Base-by-base conservation (phyloP, 495 filamentous ascomycete species). In the Tuber melanosporum region DNA sequence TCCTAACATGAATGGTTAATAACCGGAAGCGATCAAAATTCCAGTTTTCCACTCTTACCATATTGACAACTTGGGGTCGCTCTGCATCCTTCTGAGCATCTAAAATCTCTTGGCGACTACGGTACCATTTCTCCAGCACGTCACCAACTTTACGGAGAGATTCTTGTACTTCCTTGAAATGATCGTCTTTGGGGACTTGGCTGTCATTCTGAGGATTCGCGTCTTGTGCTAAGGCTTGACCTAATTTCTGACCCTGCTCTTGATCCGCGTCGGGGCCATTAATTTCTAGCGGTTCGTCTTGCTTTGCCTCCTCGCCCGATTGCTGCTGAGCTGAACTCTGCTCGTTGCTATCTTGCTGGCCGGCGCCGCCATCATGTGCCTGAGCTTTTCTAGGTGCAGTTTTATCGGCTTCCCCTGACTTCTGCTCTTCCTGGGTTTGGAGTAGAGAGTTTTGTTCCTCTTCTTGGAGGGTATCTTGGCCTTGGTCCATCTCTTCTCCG, bases 61-160 rank as follows among this genome's bases (percentile, higher is more conserved):
- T 82, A n/a, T 82, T 79, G 47, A 80, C 82, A 46, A 85, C 78
- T 74, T 89, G 82, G 2, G 89, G 85, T 3, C 87, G 88, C 19
- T 90, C 86, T 62, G 91, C 87, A 71, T 92, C 88, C 72, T 92
- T 86, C 49, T 89, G 87, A 15, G 92, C 87, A 74, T 92, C 88
- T 78, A 89, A 85, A 74, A 99, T 97, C 75, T 96, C 89, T 43
- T 88, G 87, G 79, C 94, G 92, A 78, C 90, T 91, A 62, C 91
- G 89, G 84, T 98, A 93, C 94, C 94, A 99, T 78, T 91, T 87
- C 80, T 98, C 94, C n/a, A 99, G 87, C 36, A 92, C 91, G 86
- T 98, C 93, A 2, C 96, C 96, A 74, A 99, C 88, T 77, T 95
- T 95, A 85, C 95, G 93, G 87, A 97, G 97, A 3, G 93, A 90